Percentiles rank a stretch among this genome's conserved stretches.
These are phyloP conservation scores for Syncephalastrum racemosum DNA, from an alignment of 371 early-diverging fungal species.

Conservation along the genomic window DNA sequence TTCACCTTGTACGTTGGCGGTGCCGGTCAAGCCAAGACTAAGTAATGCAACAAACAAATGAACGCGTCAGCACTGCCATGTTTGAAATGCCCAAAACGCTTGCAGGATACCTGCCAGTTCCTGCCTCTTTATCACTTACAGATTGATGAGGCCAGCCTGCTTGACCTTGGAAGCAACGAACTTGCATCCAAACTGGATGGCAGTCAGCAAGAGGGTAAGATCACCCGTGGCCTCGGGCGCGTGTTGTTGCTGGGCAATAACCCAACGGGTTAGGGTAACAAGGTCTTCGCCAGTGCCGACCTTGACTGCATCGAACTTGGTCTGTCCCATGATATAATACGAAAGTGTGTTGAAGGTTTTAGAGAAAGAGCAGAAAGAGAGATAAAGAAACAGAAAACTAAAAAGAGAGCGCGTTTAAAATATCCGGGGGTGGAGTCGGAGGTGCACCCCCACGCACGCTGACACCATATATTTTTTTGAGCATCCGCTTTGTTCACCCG, in stretches of 20 bases:
- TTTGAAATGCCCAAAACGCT: neutral
- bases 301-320: conserved; percentile 45
- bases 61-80: neutral
- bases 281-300: conserved; percentile 76
- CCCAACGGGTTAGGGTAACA: conserved; percentile 91
- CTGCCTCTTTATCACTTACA: conserved; percentile 60
- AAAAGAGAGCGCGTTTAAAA: neutral
- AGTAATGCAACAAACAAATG: conserved; percentile 5
- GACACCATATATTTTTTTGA: too few species aligned
- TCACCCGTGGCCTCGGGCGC: conserved; percentile 92
- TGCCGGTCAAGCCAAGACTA: conserved; percentile 86
- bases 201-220: conserved; percentile 85
- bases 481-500: too few species aligned
- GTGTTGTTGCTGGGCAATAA: conserved; percentile 85
- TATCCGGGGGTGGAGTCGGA: too few species aligned
- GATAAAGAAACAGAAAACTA: conserved; percentile 7
- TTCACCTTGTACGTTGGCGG: conserved; percentile 92
- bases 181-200: conserved; percentile 96
- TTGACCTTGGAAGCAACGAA: conserved; percentile 95
- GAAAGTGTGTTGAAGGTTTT: neutral
- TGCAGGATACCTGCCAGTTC: too few species aligned
- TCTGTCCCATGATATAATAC: conserved; percentile 6
- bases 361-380: conserved; percentile 8
- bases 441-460: too few species aligned
- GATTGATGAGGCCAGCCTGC: conserved; percentile 93